These are phyloP conservation scores for Dalbergia oliveri DNA, from an alignment of 306 rosid genomes.

Conservation along the genomic window DNA sequence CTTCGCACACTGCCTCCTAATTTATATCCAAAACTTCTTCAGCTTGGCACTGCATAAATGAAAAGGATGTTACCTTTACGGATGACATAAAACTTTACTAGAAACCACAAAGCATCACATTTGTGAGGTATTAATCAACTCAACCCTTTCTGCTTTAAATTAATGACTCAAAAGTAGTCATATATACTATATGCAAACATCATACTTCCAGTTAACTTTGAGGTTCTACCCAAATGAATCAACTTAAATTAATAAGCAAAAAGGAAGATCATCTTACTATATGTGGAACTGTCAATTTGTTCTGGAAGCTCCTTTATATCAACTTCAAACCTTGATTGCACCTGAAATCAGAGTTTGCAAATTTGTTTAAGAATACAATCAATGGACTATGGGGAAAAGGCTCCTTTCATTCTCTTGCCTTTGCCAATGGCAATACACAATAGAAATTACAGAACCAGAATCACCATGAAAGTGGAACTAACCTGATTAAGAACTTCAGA, in stretches of 20 bases:
- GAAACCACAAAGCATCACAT: not conserved
- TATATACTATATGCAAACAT: not conserved
- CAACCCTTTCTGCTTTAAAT: not conserved
- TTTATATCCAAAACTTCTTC: slow-evolving; percentile 38
- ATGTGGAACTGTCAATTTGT: slow-evolving; percentile 94
- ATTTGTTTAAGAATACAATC: slow-evolving; percentile 52
- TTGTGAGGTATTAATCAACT: not conserved
- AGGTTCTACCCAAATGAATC: not conserved
- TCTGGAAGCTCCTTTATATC: slow-evolving; percentile 97
- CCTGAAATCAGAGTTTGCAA: slow-evolving; percentile 60
- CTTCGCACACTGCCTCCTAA: slow-evolving; percentile 4
- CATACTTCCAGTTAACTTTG: not conserved
- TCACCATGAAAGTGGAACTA: not conserved
- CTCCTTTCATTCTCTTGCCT: not conserved
- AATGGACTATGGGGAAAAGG: not conserved
- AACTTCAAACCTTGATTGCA: slow-evolving; percentile 97
- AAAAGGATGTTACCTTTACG: slow-evolving; percentile 17
- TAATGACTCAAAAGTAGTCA: not conserved
- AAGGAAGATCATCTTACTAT: slow-evolving; percentile 66
- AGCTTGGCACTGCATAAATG: slow-evolving; percentile 59
- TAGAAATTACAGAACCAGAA: not conserved
- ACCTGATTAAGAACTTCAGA: slow-evolving; percentile 78
- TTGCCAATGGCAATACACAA: slow-evolving; percentile 6
- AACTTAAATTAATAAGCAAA: not conserved
- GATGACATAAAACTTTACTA: not conserved